These are phyloP conservation scores for Takashimella koratensis DNA, from an alignment of 1,284 basidiomycete genomes.

Conservation along the genomic window DNA sequence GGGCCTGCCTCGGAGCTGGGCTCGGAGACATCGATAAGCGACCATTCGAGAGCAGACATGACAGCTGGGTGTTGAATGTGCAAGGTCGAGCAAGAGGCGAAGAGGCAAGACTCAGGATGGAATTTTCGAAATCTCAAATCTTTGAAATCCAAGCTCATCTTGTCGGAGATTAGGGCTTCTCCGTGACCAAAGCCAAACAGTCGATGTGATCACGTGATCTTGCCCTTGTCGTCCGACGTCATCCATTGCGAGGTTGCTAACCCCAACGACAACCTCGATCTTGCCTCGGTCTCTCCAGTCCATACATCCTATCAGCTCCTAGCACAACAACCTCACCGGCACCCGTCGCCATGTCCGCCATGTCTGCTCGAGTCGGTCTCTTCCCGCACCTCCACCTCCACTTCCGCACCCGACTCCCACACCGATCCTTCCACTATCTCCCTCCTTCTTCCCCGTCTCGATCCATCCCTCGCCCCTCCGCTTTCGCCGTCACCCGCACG, in stretches of 20 bases:
- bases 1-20: constrained; percentile 4
- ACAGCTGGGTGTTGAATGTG: neutral
- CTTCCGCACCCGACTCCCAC: constrained; percentile 15
- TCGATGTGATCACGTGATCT: constrained; percentile 8
- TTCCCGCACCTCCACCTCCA: constrained; percentile 14
- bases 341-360: constrained; percentile 3
- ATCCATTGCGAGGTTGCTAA: neutral
- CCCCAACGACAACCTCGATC: neutral
- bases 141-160: neutral
- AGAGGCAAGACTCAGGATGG: neutral
- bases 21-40: constrained; percentile 12
- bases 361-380: constrained; percentile 28
- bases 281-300: neutral
- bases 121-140: too few species aligned
- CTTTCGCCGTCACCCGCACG: constrained; percentile 15
- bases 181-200: too few species aligned
- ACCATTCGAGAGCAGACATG: constrained; percentile 22
- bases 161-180: constrained; percentile 8
- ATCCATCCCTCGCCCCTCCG: constrained; percentile 1
- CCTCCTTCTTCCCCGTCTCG: constrained; percentile 7
- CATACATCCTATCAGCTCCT: neutral
- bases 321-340: too few species aligned
- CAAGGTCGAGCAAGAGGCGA: neutral
- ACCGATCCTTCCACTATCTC: constrained; percentile 20
- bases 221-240: neutral